Conservation (phyloP, 2,329 filamentous ascomycete species). For the Emydomyces testavorans region DNA sequence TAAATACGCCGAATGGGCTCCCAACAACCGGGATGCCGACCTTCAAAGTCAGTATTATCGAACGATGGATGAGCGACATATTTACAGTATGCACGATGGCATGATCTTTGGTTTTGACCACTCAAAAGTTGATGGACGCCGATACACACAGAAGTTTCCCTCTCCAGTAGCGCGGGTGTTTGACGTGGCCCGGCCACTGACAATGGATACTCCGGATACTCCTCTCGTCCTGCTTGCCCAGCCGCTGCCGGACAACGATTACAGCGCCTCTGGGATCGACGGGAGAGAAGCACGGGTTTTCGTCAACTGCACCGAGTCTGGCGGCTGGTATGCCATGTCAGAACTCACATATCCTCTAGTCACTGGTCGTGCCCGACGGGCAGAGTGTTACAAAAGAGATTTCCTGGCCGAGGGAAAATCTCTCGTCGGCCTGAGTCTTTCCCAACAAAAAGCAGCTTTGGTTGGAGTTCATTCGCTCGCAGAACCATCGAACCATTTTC, state of each 20-base stretch:
- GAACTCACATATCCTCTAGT: slow-evolving; percentile 77
- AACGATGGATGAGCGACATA: slow-evolving; percentile 77
- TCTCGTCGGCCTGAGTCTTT: slow-evolving; percentile 28
- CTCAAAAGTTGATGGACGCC: slow-evolving; percentile 42
- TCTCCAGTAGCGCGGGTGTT: slow-evolving; percentile 80
- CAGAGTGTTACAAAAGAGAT: slow-evolving; percentile 46
- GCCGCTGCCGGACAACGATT: slow-evolving; percentile 47
- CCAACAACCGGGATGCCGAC: slow-evolving; percentile 83
- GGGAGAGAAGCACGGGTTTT: slow-evolving; percentile 59
- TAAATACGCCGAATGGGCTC: slow-evolving; percentile 86
- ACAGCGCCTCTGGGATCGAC: slow-evolving; percentile 29
- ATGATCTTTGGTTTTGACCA: slow-evolving; percentile 70
- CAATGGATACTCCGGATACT: slow-evolving; percentile 54
- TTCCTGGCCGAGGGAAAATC: slow-evolving; percentile 33
- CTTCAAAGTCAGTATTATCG: slow-evolving; percentile 68
- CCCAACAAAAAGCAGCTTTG: slow-evolving; percentile 49
- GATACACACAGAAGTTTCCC: slow-evolving; percentile 58
- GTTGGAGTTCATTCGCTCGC: slow-evolving; percentile 61
- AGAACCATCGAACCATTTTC: slow-evolving; percentile 28
- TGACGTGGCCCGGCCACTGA: slow-evolving; percentile 66
- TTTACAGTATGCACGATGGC: slow-evolving; percentile 78
- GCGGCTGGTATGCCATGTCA: slow-evolving; percentile 89
- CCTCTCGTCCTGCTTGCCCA: slow-evolving; percentile 79
- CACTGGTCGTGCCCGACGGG: slow-evolving; percentile 53
- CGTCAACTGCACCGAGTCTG: slow-evolving; percentile 73